Conservation (phyloP, 1,284 basidiomycete genomes). For the Leccinum huronense region DNA sequence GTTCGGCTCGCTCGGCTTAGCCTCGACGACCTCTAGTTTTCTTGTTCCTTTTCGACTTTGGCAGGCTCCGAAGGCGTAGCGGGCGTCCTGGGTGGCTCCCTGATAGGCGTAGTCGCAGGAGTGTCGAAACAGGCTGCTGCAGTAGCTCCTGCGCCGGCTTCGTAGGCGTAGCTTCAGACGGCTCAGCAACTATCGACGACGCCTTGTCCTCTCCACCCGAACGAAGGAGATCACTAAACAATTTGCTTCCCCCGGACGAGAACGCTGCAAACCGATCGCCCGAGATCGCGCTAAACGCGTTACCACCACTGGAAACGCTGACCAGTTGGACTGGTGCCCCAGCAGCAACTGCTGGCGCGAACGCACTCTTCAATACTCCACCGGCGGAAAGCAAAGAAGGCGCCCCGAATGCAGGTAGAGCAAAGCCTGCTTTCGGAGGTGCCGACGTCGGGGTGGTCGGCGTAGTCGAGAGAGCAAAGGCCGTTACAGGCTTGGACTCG, state of each 20-base stretch:
- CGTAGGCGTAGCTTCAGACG: conserved; percentile 17
- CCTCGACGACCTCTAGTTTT: conserved; percentile 3
- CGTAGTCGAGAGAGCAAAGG: conserved; percentile 35
- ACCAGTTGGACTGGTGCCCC: conserved; percentile 10
- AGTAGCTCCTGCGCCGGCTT: conserved; percentile 6
- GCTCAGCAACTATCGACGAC: not conserved
- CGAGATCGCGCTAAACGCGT: conserved; percentile 26
- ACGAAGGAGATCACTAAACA: conserved; percentile 43
- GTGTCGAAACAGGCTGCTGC: conserved; percentile 18
- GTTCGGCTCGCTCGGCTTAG: not conserved
- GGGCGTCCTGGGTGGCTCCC: conserved; percentile 12
- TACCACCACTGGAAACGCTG: conserved; percentile 4
- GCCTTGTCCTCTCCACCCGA: conserved; percentile 27
- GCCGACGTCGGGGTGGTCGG: conserved; percentile 34
- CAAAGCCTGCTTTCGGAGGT: conserved; percentile 34
- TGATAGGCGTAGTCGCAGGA: conserved; percentile 15
- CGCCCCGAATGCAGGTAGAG: conserved; percentile 36
- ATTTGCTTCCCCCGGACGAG: conserved; percentile 33
- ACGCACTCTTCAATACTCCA: conserved; percentile 16
- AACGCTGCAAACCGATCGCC: conserved; percentile 33
- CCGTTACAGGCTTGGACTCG: conserved; percentile 36
- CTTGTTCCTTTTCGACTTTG: conserved; percentile 5
- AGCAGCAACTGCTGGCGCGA: conserved; percentile 8
- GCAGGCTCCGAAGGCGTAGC: not conserved
- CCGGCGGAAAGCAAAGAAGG: conserved; percentile 23